These are phyloP conservation scores for Yamadazyma tumulicola DNA, from an alignment of 805 yeast genomes.

Conservation along the genomic window DNA sequence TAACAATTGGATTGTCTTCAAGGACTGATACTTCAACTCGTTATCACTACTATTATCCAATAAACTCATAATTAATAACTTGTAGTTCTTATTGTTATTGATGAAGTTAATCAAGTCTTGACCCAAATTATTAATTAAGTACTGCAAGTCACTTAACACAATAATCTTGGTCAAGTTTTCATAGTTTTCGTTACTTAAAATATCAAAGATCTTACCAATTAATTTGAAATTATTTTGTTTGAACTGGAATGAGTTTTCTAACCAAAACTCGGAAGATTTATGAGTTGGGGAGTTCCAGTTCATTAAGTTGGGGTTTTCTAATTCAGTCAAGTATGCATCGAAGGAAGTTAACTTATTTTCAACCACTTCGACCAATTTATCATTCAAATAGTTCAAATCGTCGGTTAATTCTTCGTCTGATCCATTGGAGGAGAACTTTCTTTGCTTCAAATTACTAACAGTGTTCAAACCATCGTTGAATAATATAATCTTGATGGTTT, in stretches of 20 bases:
- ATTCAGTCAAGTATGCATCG: constrained; percentile 86
- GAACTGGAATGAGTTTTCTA: constrained; percentile 72
- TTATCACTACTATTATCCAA: constrained; percentile 69
- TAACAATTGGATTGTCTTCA: constrained; percentile 90
- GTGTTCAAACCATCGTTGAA: constrained; percentile 73
- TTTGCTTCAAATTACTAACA: constrained; percentile 65
- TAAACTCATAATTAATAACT: constrained; percentile 78
- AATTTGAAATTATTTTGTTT: constrained; percentile 74
- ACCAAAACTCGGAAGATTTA: constrained; percentile 84
- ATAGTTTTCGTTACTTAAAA: constrained; percentile 37
- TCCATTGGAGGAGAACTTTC: constrained; percentile 74
- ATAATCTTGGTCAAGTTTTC: constrained; percentile 27
- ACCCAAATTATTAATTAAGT: constrained; percentile 38
- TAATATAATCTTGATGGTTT: constrained; percentile 62
- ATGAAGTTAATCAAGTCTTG: constrained; percentile 35
- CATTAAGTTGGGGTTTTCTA: constrained; percentile 69
- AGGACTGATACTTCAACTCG: constrained; percentile 90
- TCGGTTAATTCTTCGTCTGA: constrained; percentile 79
- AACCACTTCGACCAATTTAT: constrained; percentile 66
- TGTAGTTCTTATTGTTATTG: constrained; percentile 52
- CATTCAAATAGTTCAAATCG: constrained; percentile 61
- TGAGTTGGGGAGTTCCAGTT: constrained; percentile 88
- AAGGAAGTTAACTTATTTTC: constrained; percentile 75
- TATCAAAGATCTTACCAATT: constrained; percentile 55
- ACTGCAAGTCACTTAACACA: constrained; percentile 41